Evolutionary conservation across 2,329 filamentous ascomycete genomes (phyloP), one percentile per base, ranked within the genome.

Genomic region (Neophaeococcomyces mojaviensis): DNA sequence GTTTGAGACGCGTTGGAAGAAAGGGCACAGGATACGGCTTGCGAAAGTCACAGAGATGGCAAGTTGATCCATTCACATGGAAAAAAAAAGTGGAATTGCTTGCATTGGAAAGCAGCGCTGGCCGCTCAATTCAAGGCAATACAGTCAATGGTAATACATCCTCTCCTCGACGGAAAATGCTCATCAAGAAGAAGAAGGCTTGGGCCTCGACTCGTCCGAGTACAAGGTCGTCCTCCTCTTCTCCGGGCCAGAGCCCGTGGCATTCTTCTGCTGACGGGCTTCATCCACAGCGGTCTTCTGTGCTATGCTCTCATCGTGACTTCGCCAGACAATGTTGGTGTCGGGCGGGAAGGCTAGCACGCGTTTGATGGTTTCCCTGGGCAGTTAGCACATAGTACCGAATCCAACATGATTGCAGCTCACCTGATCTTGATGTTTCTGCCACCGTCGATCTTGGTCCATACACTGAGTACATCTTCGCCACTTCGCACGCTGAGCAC

Each of bases 401-500:
- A 46, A 35, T 16, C 12, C 5, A 31, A 28, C 15, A 46, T 4
- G 34, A 37, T 36, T 9, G 19, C 15, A 33, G 67, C 81, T 58
- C 78, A 94, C 85, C 90, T 83, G 61, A 98, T 95, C 73, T 94
- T 96, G 58, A 97, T 84, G 66, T 96, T 94, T 59, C 88, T 82
- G 52, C 88, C 88, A 36, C 88, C 90, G 61, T 94, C 87, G 59
- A 87, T 92, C 65, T 88, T 86, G 46, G 89, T 94, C 92, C 92
- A 98, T 62, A 98, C 88, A 69, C 88, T 96, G 65, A 98, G 77
- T 51, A 97, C 94, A 63, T 98, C 92, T 69, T 98, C 92, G 35
- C 89, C 90, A 60, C 89, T 94, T 52, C 92, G 79, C 53, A 98
- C 86, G 64, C 89, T 97, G 35, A 98, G 76, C 24, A 98, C 92